Base-by-base conservation (phyloP, 1,284 basidiomycete genomes). In the Sanghuangporus sanghuang region DNA sequence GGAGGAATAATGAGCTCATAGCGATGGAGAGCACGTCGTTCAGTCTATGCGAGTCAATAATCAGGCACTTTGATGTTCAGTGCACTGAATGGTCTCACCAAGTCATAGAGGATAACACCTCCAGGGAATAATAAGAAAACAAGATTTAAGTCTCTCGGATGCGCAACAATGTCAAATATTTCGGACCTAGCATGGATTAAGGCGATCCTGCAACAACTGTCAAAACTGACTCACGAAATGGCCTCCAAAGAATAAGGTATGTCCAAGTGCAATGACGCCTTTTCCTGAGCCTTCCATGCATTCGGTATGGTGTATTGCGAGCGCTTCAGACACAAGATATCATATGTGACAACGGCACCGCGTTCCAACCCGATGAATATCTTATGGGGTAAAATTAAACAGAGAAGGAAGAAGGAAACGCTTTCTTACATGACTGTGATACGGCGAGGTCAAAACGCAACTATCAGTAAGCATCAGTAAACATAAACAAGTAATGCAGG, bases 71-170 rank as follows among this genome's bases (percentile, higher is more conserved):
- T 40, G 44, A 11, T 18, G 35, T 35, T 23, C 9, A 38, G 8
- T 9, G 7, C 48, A n/a, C 1, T 8, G 11, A 3, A 14, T 49
- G 38, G 42, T 72, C 79, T 73, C 69, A 90, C 89, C 54, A 95
- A 76, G 73, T 94, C 85, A 70, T 81, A 88, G 12, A 93, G 76
- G 23, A 89, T 79, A 4, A 94, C 79, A 1, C 92, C 93, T 18
- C 90, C 89, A 89, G 53, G 48, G 32, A 54, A 55, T n/a, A 54
- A 9, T 18, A 96, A 78, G 57, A 96, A 87, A 7, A 96, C 69
- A 18, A 89, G 78, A 71, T 93, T 92, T 48, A 96, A 73, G 71
- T 96, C 86, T 62, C 91, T 80, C 1, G 95, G 95, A 73, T 95
- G 92, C 18, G 86, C 76, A 5, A 87, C 79, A 14, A 86, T 72